Evolutionary conservation across 2,329 filamentous ascomycete genomes (phyloP).

Genomic region (Didymellaceae sp.): DNA sequence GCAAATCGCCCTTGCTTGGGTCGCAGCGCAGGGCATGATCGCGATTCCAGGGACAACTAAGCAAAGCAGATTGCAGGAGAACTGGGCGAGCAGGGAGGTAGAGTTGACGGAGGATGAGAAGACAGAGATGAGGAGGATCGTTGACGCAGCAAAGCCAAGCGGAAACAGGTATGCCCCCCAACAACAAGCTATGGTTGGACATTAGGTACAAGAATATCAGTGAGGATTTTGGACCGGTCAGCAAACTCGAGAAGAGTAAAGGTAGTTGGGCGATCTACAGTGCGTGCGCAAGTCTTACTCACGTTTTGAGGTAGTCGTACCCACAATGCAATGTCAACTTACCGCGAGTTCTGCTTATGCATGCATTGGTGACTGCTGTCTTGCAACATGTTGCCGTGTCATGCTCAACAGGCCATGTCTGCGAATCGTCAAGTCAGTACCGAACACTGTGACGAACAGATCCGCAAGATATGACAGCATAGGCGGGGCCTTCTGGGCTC

Average conservation of each 20-base stretch:
- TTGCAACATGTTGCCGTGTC: too few species aligned
- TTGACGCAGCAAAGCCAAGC: constrained; percentile 49
- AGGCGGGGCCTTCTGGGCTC: too few species aligned
- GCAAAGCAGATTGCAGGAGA: constrained; percentile 27
- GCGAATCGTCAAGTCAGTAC: too few species aligned
- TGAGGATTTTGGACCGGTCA: too few species aligned
- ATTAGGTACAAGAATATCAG: constrained; percentile 10
- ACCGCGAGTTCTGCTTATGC: neutral
- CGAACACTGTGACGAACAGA: too few species aligned
- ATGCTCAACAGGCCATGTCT: too few species aligned
- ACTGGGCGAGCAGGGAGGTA: constrained; percentile 28
- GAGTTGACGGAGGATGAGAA: constrained; percentile 31
- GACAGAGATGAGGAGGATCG: constrained; percentile 26
- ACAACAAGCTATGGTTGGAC: constrained; percentile 23
- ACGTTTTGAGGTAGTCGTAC: too few species aligned
- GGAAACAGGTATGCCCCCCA: constrained; percentile 47
- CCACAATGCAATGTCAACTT: too few species aligned
- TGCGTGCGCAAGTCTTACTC: neutral
- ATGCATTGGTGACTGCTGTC: too few species aligned
- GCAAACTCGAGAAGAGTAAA: neutral
- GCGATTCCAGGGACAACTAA: constrained; percentile 60
- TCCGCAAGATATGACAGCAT: too few species aligned
- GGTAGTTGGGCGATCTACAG: neutral
- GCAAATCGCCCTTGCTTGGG: constrained; percentile 59
- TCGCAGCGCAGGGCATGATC: constrained; percentile 52